Conservation (phyloP, 495 filamentous ascomycete species). For the Aspergillus sparsus region DNA sequence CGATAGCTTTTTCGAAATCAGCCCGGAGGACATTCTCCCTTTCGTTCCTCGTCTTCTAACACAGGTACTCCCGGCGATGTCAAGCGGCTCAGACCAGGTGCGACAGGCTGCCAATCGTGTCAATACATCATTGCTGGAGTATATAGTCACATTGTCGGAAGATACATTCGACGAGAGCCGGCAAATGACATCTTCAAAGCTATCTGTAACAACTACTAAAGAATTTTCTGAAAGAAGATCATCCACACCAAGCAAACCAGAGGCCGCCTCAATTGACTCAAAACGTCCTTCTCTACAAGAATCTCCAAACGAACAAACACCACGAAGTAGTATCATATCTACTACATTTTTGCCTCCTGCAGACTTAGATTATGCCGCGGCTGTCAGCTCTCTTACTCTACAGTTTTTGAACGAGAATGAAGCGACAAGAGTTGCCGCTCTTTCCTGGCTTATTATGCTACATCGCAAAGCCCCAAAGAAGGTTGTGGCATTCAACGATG, state of each 20-base stretch:
- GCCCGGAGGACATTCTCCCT: slow-evolving; percentile 92
- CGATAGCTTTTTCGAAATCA: slow-evolving; percentile 94
- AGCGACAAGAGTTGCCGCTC: slow-evolving; percentile 86
- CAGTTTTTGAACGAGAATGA: slow-evolving; percentile 97
- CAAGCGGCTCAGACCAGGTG: slow-evolving; percentile 84
- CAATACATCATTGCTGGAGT: slow-evolving; percentile 85
- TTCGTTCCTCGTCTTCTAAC: slow-evolving; percentile 91
- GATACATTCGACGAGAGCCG: slow-evolving; percentile 55
- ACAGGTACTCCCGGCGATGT: slow-evolving; percentile 91
- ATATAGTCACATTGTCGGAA: slow-evolving; percentile 87
- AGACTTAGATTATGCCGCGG: slow-evolving; percentile 93
- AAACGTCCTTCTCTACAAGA: slow-evolving; percentile 39
- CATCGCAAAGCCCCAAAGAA: slow-evolving; percentile 93
- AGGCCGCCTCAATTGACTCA: slow-evolving; percentile 32
- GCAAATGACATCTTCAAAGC: slow-evolving; percentile 40
- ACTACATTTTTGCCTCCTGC: slow-evolving; percentile 45
- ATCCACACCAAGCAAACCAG: slow-evolving; percentile 49
- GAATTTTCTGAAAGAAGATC: slow-evolving; percentile 55
- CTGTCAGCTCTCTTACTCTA: slow-evolving; percentile 91
- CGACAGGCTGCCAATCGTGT: slow-evolving; percentile 84
- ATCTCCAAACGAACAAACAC: slow-evolving; percentile 47
- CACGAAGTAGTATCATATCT: slow-evolving; percentile 44
- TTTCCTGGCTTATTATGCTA: slow-evolving; percentile 97
- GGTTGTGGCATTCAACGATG: slow-evolving; percentile 93
- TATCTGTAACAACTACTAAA: slow-evolving; percentile 49